These are phyloP conservation scores for Artemisia tridentata DNA, from an alignment of 129 eudicot species.

Conservation along the genomic window DNA sequence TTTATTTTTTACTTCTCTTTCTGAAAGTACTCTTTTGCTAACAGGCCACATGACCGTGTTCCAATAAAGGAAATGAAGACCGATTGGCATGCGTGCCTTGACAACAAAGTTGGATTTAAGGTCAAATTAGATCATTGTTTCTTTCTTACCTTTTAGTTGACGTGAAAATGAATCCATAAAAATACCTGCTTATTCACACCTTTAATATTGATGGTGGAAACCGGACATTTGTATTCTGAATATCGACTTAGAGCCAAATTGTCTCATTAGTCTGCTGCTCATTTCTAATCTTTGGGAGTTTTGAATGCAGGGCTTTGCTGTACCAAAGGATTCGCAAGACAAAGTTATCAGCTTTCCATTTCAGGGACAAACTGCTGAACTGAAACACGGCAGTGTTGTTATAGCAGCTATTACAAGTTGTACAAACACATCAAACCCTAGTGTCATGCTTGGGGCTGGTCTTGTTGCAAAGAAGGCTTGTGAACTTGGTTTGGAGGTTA, in stretches of 20 bases:
- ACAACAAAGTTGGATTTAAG: conserved; percentile 95
- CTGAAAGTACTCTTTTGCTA: conserved; percentile 8
- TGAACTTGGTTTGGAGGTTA: conserved; percentile 92
- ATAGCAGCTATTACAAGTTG: conserved; percentile 98
- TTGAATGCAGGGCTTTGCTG: conserved; percentile 78
- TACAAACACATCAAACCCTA: conserved; percentile 97
- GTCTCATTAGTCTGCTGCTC: neutral
- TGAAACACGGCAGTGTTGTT: conserved; percentile 95
- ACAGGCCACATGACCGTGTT: conserved; percentile 97
- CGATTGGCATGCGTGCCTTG: conserved; percentile 96
- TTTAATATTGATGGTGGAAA: neutral
- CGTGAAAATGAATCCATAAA: neutral
- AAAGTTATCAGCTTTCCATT: conserved; percentile 86
- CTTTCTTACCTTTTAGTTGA: neutral
- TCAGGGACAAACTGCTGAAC: conserved; percentile 87
- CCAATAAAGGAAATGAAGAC: conserved; percentile 90
- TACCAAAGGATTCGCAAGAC: conserved; percentile 81
- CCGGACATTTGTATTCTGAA: neutral
- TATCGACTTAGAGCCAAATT: neutral
- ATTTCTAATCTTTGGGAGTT: neutral
- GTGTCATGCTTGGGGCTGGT: conserved; percentile 99
- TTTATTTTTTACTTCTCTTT: neutral
- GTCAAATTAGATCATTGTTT: conserved; percentile 29
- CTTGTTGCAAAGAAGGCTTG: conserved; percentile 99
- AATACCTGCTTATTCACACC: neutral